Evolutionary conservation across 2,329 filamentous ascomycete species (phyloP).

Genomic region (Paracorniculantispora psalliotae): DNA sequence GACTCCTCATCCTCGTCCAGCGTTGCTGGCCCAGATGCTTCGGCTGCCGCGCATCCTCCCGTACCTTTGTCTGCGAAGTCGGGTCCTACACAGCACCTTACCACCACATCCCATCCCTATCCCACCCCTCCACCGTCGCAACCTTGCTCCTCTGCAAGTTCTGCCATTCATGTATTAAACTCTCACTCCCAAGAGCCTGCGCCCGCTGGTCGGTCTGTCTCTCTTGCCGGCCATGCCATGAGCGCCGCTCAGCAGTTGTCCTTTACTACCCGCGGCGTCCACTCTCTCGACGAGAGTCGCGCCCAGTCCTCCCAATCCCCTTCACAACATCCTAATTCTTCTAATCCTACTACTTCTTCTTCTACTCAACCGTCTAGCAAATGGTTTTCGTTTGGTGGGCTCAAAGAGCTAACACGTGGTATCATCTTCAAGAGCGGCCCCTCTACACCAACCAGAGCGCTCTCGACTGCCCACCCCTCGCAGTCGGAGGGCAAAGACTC

Average conservation of each 20-base stretch:
- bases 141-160: slow-evolving; percentile 33
- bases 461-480: slow-evolving; percentile 59
- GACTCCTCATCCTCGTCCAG: background rate
- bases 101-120: slow-evolving; percentile 39
- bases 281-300: slow-evolving; percentile 10
- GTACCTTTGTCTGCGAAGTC: slow-evolving; percentile 30
- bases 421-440: slow-evolving; percentile 79
- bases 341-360: slow-evolving; percentile 34
- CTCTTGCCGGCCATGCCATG: slow-evolving; percentile 7
- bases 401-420: slow-evolving; percentile 83
- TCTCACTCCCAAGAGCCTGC: background rate
- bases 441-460: slow-evolving; percentile 81
- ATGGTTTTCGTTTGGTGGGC: slow-evolving; percentile 62
- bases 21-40: background rate
- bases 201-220: slow-evolving; percentile 9
- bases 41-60: slow-evolving; percentile 23
- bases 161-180: slow-evolving; percentile 14
- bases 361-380: slow-evolving; percentile 39
- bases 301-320: slow-evolving; percentile 10
- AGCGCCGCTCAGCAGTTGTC: slow-evolving; percentile 9
- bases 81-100: slow-evolving; percentile 23
- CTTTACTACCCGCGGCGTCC: slow-evolving; percentile 6
- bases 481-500: slow-evolving; percentile 42
- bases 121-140: slow-evolving; percentile 55
- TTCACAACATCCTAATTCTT: slow-evolving; percentile 47